phyloP scores from a whole-genome alignment of 345 rosid genomes.

The Citrus sp. region DNA sequence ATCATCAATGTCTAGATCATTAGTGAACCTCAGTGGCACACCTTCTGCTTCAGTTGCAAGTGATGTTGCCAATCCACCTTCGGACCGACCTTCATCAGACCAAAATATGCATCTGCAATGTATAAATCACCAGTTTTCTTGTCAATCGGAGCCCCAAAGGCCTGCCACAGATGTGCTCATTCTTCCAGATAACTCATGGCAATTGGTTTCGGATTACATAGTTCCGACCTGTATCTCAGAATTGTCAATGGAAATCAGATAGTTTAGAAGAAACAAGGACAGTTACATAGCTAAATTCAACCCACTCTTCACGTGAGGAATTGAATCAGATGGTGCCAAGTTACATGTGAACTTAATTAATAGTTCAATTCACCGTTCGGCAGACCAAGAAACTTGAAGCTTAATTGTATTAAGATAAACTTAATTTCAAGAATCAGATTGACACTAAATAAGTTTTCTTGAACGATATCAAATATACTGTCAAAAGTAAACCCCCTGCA shows the following conservation, averaged over 20 bases:
- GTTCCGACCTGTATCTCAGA: slow-evolving; percentile 53
- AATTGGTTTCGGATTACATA: slow-evolving; percentile 74
- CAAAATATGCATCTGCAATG: slow-evolving; percentile 92
- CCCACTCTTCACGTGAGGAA: background rate
- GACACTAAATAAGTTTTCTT: background rate
- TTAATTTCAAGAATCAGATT: background rate
- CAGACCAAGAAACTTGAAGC: background rate
- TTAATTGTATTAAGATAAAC: too few relatives aligned
- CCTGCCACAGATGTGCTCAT: slow-evolving; percentile 94
- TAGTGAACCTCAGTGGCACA: slow-evolving; percentile 68
- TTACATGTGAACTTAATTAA: background rate
- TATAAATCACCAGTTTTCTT: slow-evolving; percentile 78
- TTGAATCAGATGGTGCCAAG: background rate
- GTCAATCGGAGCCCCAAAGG: slow-evolving; percentile 84
- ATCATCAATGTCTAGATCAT: slow-evolving; percentile 86
- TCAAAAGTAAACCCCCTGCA: background rate
- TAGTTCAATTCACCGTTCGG: background rate
- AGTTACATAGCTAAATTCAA: background rate
- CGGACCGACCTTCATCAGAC: slow-evolving; percentile 88
- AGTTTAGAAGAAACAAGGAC: background rate
- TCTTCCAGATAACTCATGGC: slow-evolving; percentile 53
- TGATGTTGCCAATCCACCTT: slow-evolving; percentile 78
- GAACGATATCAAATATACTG: background rate
- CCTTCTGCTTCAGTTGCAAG: slow-evolving; percentile 82
- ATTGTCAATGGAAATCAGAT: background rate